Evolutionary conservation across 2,329 filamentous ascomycete species (phyloP).

Genomic region (Talaromyces rugulosus): DNA sequence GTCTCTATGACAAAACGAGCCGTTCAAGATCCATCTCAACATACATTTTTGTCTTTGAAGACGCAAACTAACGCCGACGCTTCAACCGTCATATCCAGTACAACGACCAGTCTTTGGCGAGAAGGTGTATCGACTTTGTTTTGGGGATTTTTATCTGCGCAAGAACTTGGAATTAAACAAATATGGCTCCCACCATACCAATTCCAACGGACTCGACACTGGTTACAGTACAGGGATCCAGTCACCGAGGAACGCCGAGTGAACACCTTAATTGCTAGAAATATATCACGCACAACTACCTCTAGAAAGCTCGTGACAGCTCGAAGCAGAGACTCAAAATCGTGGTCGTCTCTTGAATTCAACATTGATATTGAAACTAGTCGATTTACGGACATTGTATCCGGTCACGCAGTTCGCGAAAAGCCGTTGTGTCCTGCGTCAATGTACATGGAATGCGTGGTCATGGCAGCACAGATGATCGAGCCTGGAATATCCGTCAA

Average conservation of each 20-base stretch:
- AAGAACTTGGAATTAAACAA: constrained; percentile 1
- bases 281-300: not conserved
- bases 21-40: not conserved
- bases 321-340: constrained; percentile 7
- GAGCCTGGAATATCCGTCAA: constrained; percentile 8
- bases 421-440: constrained; percentile 9
- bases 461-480: constrained; percentile 10
- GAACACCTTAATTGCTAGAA: not conserved
- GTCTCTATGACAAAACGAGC: constrained; percentile 5
- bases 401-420: constrained; percentile 9
- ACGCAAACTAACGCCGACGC: not conserved
- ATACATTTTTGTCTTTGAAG: constrained; percentile 3
- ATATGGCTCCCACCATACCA: constrained; percentile 11
- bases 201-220: constrained; percentile 7
- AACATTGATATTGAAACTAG: constrained; percentile 6
- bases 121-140: constrained; percentile 5
- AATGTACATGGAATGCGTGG: constrained; percentile 12
- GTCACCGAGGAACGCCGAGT: constrained; percentile 6
- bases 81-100: not conserved
- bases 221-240: constrained; percentile 6
- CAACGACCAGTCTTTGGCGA: constrained; percentile 2
- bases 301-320: constrained; percentile 4
- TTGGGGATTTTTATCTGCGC: constrained; percentile 3
- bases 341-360: constrained; percentile 10
- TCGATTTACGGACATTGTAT: constrained; percentile 9